phyloP scores from a whole-genome alignment of 192 early-diverging fungal species.

The Podila epigama region DNA sequence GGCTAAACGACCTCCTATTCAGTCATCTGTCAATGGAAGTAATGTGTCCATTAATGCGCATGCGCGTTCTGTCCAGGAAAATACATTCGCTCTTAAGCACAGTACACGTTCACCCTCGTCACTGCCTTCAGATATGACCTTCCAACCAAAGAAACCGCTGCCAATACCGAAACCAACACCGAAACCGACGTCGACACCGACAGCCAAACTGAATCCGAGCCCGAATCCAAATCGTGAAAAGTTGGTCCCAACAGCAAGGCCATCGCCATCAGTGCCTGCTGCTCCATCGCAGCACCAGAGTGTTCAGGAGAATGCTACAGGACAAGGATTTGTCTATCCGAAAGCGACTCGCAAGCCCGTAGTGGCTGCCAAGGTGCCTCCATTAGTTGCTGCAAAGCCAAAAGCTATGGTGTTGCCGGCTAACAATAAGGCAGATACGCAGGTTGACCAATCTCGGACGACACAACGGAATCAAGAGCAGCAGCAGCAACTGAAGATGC shows the following conservation, averaged over 20 bases:
- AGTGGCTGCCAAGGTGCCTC: constrained; percentile 9
- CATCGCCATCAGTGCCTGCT: not conserved
- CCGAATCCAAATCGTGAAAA: no score
- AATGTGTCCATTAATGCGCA: not conserved
- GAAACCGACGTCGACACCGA: no score
- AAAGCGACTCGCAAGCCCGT: constrained; percentile 38
- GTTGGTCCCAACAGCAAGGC: not conserved
- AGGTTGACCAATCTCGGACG: no score
- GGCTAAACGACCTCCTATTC: not conserved
- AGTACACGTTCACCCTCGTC: not conserved
- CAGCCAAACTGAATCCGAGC: no score
- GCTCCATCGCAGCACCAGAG: not conserved
- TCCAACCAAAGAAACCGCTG: not conserved
- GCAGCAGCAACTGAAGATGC: not conserved
- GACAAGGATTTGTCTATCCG: constrained; percentile 28
- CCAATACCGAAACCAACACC: not conserved
- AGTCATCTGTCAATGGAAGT: not conserved
- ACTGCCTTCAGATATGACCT: not conserved
- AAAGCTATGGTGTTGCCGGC: not conserved
- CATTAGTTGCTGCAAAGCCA: constrained; percentile 27
- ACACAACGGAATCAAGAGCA: not conserved
- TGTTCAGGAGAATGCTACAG: not conserved
- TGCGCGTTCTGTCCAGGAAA: constrained; percentile 4
- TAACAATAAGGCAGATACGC: no score
- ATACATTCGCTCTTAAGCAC: constrained; percentile 18